phyloP scores from a whole-genome alignment of 371 early-diverging fungal species.

The Coemansia sp. region DNA sequence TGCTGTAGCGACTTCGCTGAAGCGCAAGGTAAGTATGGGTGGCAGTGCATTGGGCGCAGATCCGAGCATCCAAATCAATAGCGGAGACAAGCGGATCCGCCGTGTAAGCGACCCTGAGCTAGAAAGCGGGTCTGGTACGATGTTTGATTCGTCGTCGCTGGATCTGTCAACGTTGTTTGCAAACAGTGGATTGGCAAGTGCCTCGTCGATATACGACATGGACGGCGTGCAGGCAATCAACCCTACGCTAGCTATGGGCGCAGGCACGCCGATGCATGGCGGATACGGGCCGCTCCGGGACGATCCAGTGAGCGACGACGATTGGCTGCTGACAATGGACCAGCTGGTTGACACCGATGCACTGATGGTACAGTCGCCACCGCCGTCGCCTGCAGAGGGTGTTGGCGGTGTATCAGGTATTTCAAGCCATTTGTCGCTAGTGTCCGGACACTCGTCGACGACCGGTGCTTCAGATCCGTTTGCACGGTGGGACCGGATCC shows the following conservation, averaged over 20 bases:
- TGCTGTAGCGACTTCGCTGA: background rate
- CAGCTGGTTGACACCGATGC: slow-evolving; percentile 52
- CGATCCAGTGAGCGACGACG: slow-evolving; percentile 6
- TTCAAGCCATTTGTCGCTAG: slow-evolving; percentile 6
- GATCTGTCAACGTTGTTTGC: slow-evolving; percentile 18
- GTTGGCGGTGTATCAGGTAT: slow-evolving; percentile 4
- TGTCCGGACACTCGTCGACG: slow-evolving; percentile 4
- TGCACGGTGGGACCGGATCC: slow-evolving; percentile 51
- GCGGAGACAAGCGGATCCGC: slow-evolving; percentile 24
- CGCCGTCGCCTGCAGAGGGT: slow-evolving; percentile 35
- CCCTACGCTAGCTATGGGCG: slow-evolving; percentile 21
- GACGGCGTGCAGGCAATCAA: background rate
- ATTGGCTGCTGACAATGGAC: slow-evolving; percentile 46
- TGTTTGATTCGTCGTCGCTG: background rate
- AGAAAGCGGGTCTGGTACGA: background rate
- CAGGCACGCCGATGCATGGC: slow-evolving; percentile 32
- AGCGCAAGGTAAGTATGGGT: slow-evolving; percentile 23
- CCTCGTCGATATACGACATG: background rate
- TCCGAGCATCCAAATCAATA: background rate
- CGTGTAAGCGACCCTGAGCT: background rate
- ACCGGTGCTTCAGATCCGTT: slow-evolving; percentile 18
- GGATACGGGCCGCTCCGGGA: background rate
- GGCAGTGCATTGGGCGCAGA: background rate
- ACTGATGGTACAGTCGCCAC: slow-evolving; percentile 42
- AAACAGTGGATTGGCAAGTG: background rate